Conservation (phyloP, 2,329 filamentous ascomycete species). For the Fusarium acutatum region DNA sequence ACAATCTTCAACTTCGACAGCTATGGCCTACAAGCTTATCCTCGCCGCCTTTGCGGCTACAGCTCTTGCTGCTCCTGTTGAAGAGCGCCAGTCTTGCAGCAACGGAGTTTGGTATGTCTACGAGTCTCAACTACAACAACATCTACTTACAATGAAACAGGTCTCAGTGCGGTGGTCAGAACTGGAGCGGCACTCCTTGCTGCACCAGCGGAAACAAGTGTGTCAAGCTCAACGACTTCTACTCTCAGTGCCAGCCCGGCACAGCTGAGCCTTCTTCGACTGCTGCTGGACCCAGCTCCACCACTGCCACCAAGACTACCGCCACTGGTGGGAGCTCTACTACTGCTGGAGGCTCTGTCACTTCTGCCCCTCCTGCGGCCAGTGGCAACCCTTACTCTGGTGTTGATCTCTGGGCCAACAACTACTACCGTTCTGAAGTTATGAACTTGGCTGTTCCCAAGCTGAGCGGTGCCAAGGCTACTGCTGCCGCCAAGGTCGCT, state of each 20-base stretch:
- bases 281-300: slow-evolving; percentile 18
- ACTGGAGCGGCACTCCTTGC: slow-evolving; percentile 55
- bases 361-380: slow-evolving; percentile 40
- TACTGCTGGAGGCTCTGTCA: slow-evolving; percentile 29
- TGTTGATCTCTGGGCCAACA: slow-evolving; percentile 62
- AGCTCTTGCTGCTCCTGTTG: slow-evolving; percentile 50
- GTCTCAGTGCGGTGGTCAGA: slow-evolving; percentile 57
- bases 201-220: slow-evolving; percentile 44
- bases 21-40: slow-evolving; percentile 30
- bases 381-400: slow-evolving; percentile 64
- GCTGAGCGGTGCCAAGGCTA: slow-evolving; percentile 63
- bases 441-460: slow-evolving; percentile 67
- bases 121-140: rapidly evolving
- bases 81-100: slow-evolving; percentile 46
- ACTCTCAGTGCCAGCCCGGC: slow-evolving; percentile 36
- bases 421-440: slow-evolving; percentile 64
- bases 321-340: slow-evolving; percentile 1
- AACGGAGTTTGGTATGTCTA: slow-evolving; percentile 25
- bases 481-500: slow-evolving; percentile 60
- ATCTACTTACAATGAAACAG: slow-evolving; percentile 24
- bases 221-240: slow-evolving; percentile 39
- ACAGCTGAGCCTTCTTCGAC: slow-evolving; percentile 18
- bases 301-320: slow-evolving; percentile 12
- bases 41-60: slow-evolving; percentile 33
- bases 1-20: not conserved